These are phyloP conservation scores for Iodosphaeria phyllophila DNA, from an alignment of 2,329 filamentous ascomycete species.

Conservation along the genomic window DNA sequence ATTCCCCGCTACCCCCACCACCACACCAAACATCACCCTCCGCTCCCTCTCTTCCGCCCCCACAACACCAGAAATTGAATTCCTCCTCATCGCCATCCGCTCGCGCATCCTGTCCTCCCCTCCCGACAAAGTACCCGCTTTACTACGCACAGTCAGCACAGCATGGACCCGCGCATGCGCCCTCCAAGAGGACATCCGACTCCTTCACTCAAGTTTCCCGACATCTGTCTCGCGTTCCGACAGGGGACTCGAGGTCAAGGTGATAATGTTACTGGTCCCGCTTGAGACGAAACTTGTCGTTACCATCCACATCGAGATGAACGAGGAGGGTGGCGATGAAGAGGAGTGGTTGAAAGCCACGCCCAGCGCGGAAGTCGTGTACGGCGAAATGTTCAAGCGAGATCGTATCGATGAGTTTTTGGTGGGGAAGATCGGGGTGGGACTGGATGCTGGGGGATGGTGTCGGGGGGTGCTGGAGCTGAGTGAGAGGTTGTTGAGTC, in stretches of 20 bases:
- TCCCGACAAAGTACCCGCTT: constrained; percentile 31
- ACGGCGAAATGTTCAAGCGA: constrained; percentile 62
- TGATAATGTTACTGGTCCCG: constrained; percentile 41
- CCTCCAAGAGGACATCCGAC: constrained; percentile 39
- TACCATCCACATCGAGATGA: constrained; percentile 32
- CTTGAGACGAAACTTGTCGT: constrained; percentile 53
- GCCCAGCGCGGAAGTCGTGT: constrained; percentile 43
- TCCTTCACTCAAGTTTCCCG: constrained; percentile 44
- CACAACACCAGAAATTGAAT: constrained; percentile 48
- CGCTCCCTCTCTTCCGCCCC: constrained; percentile 47
- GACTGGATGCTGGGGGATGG: too few relatives aligned
- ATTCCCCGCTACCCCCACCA: constrained; percentile 31
- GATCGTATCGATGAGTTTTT: constrained; percentile 60
- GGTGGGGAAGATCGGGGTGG: too few relatives aligned
- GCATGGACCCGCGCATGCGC: constrained; percentile 47
- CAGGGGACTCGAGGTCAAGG: constrained; percentile 45
- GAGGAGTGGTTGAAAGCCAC: constrained; percentile 32
- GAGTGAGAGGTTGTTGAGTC: too few relatives aligned
- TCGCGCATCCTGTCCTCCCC: constrained; percentile 42
- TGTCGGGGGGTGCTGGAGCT: too few relatives aligned
- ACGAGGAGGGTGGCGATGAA: too few relatives aligned
- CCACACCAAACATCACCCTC: constrained; percentile 47
- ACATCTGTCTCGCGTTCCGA: constrained; percentile 43
- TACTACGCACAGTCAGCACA: constrained; percentile 39
- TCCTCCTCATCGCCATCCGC: constrained; percentile 56